A percentile compares a stretch with the other conserved stretches of the same genome.
Evolutionary conservation across 116 monocot genomes (phyloP).

Genomic region (Trichopus zeylanicus): DNA sequence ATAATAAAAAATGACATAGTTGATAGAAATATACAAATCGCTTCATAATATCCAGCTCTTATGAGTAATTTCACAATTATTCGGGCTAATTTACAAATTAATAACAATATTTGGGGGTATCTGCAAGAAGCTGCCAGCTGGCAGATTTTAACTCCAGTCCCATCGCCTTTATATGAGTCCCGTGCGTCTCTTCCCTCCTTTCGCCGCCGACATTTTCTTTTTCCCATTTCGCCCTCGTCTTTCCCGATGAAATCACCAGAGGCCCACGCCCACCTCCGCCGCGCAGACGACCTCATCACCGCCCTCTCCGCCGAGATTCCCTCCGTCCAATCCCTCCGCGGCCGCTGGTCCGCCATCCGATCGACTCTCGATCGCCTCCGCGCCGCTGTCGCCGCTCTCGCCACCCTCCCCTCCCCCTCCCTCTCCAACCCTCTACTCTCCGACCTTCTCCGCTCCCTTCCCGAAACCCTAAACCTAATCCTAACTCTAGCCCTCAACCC

Average conservation of each 20-base stretch:
- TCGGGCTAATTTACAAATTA: background rate
- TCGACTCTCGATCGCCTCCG: conserved; percentile 40
- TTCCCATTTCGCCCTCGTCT: conserved; percentile 3
- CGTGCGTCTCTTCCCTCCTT: background rate
- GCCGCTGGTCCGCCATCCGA: conserved; percentile 44
- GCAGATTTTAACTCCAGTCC: background rate
- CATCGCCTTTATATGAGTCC: background rate
- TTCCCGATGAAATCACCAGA: conserved; percentile 22
- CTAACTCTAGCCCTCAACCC: conserved; percentile 40
- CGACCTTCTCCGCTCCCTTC: conserved; percentile 42
- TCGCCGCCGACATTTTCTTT: background rate
- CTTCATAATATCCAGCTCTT: too few species aligned
- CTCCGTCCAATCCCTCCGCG: conserved; percentile 35
- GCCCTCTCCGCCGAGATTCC: conserved; percentile 28
- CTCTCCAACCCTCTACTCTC: conserved; percentile 21
- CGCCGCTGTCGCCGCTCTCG: conserved; percentile 14
- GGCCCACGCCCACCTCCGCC: conserved; percentile 7
- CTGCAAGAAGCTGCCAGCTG: too few species aligned
- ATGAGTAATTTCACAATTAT: too few species aligned
- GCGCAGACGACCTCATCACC: conserved; percentile 26
- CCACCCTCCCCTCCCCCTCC: conserved; percentile 2
- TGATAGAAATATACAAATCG: too few species aligned
- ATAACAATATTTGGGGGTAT: background rate
- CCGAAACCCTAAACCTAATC: conserved; percentile 22
- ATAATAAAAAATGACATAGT: too few species aligned